Evolutionary conservation across 2,329 filamentous ascomycete genomes (phyloP).

Genomic region (Fusarium setosum): DNA sequence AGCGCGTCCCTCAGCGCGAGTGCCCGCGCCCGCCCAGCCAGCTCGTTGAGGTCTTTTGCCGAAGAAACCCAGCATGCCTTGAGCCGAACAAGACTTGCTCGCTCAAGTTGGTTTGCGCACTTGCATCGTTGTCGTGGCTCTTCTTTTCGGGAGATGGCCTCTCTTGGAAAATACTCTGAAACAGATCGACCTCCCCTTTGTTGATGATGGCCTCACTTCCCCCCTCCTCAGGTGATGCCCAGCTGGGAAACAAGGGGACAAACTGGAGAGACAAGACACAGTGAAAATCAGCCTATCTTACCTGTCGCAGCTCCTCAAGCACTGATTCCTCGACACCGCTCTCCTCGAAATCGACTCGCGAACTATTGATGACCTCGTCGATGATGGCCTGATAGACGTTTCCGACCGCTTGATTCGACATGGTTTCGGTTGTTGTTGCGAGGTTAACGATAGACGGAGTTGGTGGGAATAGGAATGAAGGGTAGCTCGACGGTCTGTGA

Average conservation of each 20-base stretch:
- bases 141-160: not conserved
- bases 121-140: not conserved
- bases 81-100: not conserved
- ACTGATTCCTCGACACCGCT: conserved; percentile 90
- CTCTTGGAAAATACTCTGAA: not conserved
- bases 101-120: not conserved
- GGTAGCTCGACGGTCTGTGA: not conserved
- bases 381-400: conserved; percentile 83
- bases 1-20: conserved; percentile 19
- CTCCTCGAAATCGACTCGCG: conserved; percentile 96
- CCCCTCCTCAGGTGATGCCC: conserved; percentile 24
- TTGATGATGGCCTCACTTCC: conserved; percentile 44
- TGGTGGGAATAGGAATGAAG: conserved; percentile 4
- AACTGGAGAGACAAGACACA: conserved; percentile 10
- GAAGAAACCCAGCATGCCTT: not conserved
- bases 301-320: conserved; percentile 87
- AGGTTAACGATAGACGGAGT: not conserved
- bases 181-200: conserved; percentile 24
- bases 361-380: conserved; percentile 89
- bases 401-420: conserved; percentile 75
- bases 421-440: conserved; percentile 46
- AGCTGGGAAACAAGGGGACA: conserved; percentile 5
- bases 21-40: not conserved
- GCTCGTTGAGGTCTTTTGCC: conserved; percentile 19
- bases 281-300: conserved; percentile 61